These are phyloP conservation scores for Adansonia digitata DNA, from an alignment of 345 rosid genomes.

Conservation along the genomic window DNA sequence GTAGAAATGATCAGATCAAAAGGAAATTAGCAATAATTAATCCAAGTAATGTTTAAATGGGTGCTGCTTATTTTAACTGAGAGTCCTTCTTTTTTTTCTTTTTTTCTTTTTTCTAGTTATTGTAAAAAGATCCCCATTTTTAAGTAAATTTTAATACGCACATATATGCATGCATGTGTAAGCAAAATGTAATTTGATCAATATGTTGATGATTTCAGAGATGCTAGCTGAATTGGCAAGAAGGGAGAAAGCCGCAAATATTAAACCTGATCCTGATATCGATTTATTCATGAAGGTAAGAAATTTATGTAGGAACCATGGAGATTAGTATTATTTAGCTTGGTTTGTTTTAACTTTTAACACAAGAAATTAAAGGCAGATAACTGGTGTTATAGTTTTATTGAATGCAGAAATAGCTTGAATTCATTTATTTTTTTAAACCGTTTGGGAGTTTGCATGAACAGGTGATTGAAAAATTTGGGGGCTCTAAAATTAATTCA, in stretches of 20 bases:
- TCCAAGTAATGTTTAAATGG: neutral
- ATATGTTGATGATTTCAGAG: conserved; percentile 24
- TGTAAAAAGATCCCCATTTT: neutral
- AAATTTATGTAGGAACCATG: neutral
- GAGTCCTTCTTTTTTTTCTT: too few species aligned
- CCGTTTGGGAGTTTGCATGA: neutral
- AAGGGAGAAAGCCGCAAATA: conserved; percentile 67
- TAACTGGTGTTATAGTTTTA: neutral
- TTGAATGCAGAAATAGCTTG: neutral
- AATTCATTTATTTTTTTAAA: neutral
- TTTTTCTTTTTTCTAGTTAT: too few species aligned
- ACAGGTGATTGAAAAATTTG: neutral
- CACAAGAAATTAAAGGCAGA: neutral
- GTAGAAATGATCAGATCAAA: too few species aligned
- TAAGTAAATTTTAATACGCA: neutral
- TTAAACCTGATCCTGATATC: conserved; percentile 72
- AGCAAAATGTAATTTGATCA: neutral
- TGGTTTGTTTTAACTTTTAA: neutral
- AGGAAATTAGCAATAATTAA: too few species aligned
- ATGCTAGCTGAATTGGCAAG: conserved; percentile 67
- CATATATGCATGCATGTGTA: neutral
- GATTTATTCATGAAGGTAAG: conserved; percentile 84
- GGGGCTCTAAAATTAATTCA: neutral
- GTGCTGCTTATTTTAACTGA: neutral
- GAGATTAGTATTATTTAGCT: neutral